Base-by-base conservation (phyloP, 352 stramenopile species). In the Pythium volutum region DNA sequence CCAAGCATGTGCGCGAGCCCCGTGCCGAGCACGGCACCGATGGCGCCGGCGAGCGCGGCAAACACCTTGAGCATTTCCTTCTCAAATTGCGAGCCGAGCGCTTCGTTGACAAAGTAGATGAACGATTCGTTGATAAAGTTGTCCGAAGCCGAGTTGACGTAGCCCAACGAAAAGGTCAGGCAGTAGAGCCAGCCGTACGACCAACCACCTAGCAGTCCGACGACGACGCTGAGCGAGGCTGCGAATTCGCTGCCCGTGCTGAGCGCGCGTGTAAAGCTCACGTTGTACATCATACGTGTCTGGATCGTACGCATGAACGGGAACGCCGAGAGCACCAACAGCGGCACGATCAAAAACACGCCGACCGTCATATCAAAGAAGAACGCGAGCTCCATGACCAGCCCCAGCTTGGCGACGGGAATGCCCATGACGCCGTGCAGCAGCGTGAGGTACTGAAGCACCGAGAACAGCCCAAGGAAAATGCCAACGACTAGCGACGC, bases 201-300 rank as follows among this genome's bases (percentile, higher is more conserved):
- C 62, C 79, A 95, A 3, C 87, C 87, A 57, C 77, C 79, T 18
- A 94, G 63, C 0, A 77, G 59, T 23, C 87, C 87, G 15, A 92
- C 84, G 39, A 93, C 47, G 38, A 93, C 73, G 51, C 81, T 91
- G 55, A 96, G 63, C 27, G 81, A 89, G 15, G 83, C 84, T 0
- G 85, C 83, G 26, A 83, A 92, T 49, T 96, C 84, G 62, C 85
- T 92, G 26, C 84, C 87, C 39, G 83, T 88, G 59, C 84, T 93
- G 57, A 96, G 59, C 0, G 84, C 81, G 42, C 81, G 81, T 15
- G 87, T 93, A 46, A 96, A 96, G 41, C 87, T 84, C 20, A 86
- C 85, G 56, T 96, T 96, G 69, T 96, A 96, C 87, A 96, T 96
- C 84, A 96, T 96, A 31, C 87, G 84, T 38, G 87, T 93, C 54